Evolutionary conservation across 176 grass and related monocot species (phyloP), one percentile per base, ranked within the genome.

Genomic region (Pontederia paniculata): DNA sequence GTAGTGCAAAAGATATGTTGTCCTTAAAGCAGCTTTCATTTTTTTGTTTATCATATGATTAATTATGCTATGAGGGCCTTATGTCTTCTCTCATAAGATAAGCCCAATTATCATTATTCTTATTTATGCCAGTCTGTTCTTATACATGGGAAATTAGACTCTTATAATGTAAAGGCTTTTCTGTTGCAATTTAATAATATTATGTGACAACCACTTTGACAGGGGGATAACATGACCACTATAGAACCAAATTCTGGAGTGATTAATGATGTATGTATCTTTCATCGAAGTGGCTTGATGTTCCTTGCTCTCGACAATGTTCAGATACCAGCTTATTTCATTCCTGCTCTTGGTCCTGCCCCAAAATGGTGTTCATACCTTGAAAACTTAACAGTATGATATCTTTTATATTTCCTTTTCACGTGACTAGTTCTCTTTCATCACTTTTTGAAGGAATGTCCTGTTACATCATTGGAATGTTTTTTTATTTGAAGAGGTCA

Each of bases 311-410:
- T 96, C 53, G 91, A 96, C 75, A 89, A 77, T 55, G 82, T 85
- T 45, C 85, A 89, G 68, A 96, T 96, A 76, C 91, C 91, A 73
- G 82, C 82, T 42, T 75, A 96, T 73, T 96, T 78, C 25, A 67
- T 96, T 65, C 91, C 91, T 81, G 82, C 81, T 41, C 73, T 96
- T 17, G 91, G 91, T 17, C 85, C 82, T 78, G 91, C 91, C 72
- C 85, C 91, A 20, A 96, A 96, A 67, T 96, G 91, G 91, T 89
- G 85, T n/a, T 81, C 91, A 4, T 88, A 96, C 71, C 79, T 96
- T 54, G 91, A 96, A 69, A 96, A 89, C 65, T 52, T 96, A 77
- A 96, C 91, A 53, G 91, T 96, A 64, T 23, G 78, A 69, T 63
- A 11, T 0, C 65, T 70, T 50, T 70, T 9, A 1, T 66, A n/a